Percentiles rank a stretch among this genome's conserved stretches.
These are phyloP conservation scores for Strobilomyces confusus DNA, from an alignment of 768 basidiomycete genomes.

Conservation along the genomic window DNA sequence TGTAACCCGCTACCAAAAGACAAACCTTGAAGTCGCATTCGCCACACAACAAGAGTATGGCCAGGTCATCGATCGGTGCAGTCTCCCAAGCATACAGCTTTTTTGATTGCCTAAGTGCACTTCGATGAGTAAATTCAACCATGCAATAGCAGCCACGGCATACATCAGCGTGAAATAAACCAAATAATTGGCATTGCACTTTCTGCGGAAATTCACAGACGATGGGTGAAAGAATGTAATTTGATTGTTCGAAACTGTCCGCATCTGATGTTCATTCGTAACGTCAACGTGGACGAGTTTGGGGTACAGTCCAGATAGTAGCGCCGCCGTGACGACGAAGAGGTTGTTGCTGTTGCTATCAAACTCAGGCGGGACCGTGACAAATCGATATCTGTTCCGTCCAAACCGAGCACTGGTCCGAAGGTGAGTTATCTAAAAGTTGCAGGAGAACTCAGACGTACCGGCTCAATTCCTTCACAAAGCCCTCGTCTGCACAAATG, in stretches of 20 bases:
- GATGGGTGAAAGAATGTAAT: constrained; percentile 81
- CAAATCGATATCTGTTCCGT: constrained; percentile 71
- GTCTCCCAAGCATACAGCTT: constrained; percentile 93
- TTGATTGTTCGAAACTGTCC: constrained; percentile 81
- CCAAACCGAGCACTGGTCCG: constrained; percentile 65
- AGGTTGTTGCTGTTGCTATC: constrained; percentile 66
- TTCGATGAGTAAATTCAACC: constrained; percentile 2
- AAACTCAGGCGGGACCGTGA: constrained; percentile 65
- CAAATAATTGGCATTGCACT: constrained; percentile 58
- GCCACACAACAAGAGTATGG: constrained; percentile 81
- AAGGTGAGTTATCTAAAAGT: constrained; percentile 3
- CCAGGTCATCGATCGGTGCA: constrained; percentile 79
- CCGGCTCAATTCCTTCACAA: constrained; percentile 73
- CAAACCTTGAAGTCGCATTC: constrained; percentile 85
- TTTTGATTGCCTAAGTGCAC: constrained; percentile 80
- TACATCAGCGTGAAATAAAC: constrained; percentile 89
- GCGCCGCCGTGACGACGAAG: constrained; percentile 70
- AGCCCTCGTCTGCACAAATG: constrained; percentile 59
- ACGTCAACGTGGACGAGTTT: constrained; percentile 77
- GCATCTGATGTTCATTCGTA: constrained; percentile 51
- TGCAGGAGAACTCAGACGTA: constrained; percentile 11
- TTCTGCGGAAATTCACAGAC: constrained; percentile 81
- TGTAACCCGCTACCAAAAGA: neutral
- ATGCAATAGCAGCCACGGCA: constrained; percentile 15
- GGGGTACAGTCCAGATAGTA: constrained; percentile 86